Evolutionary conservation across 805 yeast species (phyloP), one percentile per base, ranked within the genome.

Genomic region (Candida berthetii): DNA sequence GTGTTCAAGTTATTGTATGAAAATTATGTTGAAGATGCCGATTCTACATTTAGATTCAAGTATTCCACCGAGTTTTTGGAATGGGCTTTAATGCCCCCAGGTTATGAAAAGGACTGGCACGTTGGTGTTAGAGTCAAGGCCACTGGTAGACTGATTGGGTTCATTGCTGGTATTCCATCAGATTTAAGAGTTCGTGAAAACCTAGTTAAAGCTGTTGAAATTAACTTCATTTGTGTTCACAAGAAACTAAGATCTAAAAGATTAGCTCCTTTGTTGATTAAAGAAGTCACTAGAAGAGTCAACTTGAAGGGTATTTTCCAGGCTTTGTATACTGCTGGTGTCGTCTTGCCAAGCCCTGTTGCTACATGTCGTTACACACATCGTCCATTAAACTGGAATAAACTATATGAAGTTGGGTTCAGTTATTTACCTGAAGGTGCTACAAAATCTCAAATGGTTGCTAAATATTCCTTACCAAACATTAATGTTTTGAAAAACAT

Each of bases 71-170:
- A 78, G 25, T 91, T 93, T 55, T 76, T 93, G 58, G 74, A 81
- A 52, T 93, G 98, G 98, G 96, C 96, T 1, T 69, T 93, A 52
- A 83, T 84, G 48, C 86, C 96, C 3, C 99, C 99, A 0, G 98
- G 97, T 15, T 91, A 91, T 85, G 71, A 71, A 38, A 68, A 72
- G 42, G 91, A 90, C 13, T 91, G 97, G 96, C 84, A 85, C 53
- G 84, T 88, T 29, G 98, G 98, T 49, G 96, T 93, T 14, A 73
- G 98, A 32, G 98, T 88, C 24, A 79, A 78, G 48, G 72, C 71
- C 2, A 78, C 85, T 25, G 79, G 81, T 1, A 84, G 85, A 60
- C 71, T 93, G 48, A 90, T 93, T 39, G 97, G 95, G 0, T 93
- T 91, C 56, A 93, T 93, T 52, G 78, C 91, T 31, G 99, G 95